Conservation (phyloP, 805 yeast genomes). For the Nakazawaea anatomiae region DNA sequence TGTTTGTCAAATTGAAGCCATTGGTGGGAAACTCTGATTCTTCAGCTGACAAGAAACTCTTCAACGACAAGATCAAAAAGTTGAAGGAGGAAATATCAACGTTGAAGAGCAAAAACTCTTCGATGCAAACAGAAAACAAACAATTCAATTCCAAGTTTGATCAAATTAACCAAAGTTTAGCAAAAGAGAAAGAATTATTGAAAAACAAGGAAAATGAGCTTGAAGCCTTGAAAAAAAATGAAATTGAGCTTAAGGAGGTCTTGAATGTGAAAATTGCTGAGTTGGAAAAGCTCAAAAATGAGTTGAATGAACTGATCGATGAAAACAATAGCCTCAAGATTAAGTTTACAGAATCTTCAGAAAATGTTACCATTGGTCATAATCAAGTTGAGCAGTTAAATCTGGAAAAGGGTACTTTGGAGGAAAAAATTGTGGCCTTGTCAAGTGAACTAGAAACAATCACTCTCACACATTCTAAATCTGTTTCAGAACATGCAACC, state of each 20-base stretch:
- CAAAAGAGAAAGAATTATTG: conserved; percentile 35
- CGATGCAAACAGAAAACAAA: conserved; percentile 1
- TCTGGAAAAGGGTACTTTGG: conserved; percentile 15
- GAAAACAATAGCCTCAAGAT: conserved; percentile 20
- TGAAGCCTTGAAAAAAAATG: conserved; percentile 22
- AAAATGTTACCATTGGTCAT: conserved; percentile 3
- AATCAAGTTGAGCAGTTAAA: conserved; percentile 13
- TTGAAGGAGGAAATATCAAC: conserved; percentile 50
- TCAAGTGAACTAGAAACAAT: conserved; percentile 11
- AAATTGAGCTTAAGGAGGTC: conserved; percentile 18
- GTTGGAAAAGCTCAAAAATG: conserved; percentile 20
- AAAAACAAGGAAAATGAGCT: conserved; percentile 43
- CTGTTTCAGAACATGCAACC: conserved; percentile 8
- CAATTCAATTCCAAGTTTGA: conserved; percentile 3
- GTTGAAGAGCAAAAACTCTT: conserved; percentile 30
- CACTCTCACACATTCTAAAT: neutral
- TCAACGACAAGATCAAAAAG: conserved; percentile 51
- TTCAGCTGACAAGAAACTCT: conserved; percentile 29
- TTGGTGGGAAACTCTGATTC: conserved; percentile 33
- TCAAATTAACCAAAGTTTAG: conserved; percentile 27
- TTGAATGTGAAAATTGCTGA: conserved; percentile 5
- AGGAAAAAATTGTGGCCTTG: conserved; percentile 16
- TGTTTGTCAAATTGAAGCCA: conserved; percentile 71
- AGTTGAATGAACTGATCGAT: conserved; percentile 18
- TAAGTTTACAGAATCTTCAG: conserved; percentile 1